Evolutionary conservation across 257 asterid genomes (phyloP).

Genomic region (Craterostigma plantagineum): DNA sequence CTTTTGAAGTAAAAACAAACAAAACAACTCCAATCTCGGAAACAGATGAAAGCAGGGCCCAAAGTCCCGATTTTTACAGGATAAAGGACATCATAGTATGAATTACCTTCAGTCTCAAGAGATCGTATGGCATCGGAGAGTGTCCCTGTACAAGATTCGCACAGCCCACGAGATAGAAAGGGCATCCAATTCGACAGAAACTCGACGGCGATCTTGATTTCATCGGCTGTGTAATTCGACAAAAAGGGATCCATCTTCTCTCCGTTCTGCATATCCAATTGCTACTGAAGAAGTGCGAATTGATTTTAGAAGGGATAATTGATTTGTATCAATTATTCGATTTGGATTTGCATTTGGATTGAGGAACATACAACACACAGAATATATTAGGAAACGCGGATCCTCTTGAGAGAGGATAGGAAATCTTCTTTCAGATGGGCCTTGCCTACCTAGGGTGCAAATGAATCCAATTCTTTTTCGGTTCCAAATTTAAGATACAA

Average conservation of each 20-base stretch:
- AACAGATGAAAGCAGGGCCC: neutral
- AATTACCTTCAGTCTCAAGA: slow-evolving; percentile 17
- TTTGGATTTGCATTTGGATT: too few relatives aligned
- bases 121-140: slow-evolving; percentile 46
- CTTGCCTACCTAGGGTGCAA: too few relatives aligned
- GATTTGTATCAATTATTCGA: too few relatives aligned
- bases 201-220: slow-evolving; percentile 60
- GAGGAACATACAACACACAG: too few relatives aligned
- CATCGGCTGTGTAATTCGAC: slow-evolving; percentile 30
- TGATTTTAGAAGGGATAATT: too few relatives aligned
- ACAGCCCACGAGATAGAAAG: slow-evolving; percentile 66
- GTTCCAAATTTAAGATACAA: too few relatives aligned
- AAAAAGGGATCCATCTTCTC: slow-evolving; percentile 28
- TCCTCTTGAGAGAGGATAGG: too few relatives aligned
- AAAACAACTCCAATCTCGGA: neutral
- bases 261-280: neutral
- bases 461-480: too few relatives aligned
- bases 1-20: too few relatives aligned
- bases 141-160: slow-evolving; percentile 32
- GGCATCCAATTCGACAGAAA: slow-evolving; percentile 89
- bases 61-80: neutral
- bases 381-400: too few relatives aligned
- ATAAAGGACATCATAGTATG: neutral
- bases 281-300: too few relatives aligned
- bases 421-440: too few relatives aligned